Evolutionary conservation across 2,329 filamentous ascomycete species (phyloP), one percentile per base, ranked within the genome.

Genomic region (Alternaria gansuensis): DNA sequence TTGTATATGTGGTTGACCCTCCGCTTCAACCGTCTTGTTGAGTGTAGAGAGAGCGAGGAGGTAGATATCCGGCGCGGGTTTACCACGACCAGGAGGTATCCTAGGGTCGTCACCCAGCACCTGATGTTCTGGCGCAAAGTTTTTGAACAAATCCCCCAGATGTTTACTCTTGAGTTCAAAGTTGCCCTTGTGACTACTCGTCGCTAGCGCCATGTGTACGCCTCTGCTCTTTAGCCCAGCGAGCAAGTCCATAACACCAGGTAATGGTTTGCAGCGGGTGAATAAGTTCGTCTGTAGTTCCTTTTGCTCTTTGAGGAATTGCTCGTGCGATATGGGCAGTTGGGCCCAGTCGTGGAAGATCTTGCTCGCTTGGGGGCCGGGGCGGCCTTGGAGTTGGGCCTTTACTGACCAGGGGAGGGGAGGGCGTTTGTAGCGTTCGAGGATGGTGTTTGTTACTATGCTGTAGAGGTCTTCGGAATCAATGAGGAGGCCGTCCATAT

Each of bases 401-500:
- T 98, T 98, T 80, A 99, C 88, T 61, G 87, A 88, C 95, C 95
- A 98, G 0, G 95, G 94, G n/a, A 98, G 82, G 13, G 81, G 76
- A 1, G 91, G 90, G 49, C 87, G 87, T 70, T 84, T 56, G 78
- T 95, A 92, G 73, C 90, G 88, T 56, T 84, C 82, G 37, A 99
- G 88, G 36, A 98, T 85, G 24, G 87, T 82, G 80, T 99, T 97
- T 61, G 93, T 90, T 78, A 91, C 90, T 26, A 86, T 76, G 0
- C 92, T 95, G 82, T 98, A 98, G 58, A 87, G 82, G 74, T 98
- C 95, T 82, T 98, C 95, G 33, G 91, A 93, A 79, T 98, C 89
- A 75, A 99, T 90, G 21, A 99, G 87, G 34, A 99, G 89, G 60
- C 95, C 95, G 79, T 99, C 95, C 93, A 98, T 97, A 82, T 99